Base-by-base conservation (phyloP, 2,329 filamentous ascomycete species). In the Ascochyta clinopodiicola region DNA sequence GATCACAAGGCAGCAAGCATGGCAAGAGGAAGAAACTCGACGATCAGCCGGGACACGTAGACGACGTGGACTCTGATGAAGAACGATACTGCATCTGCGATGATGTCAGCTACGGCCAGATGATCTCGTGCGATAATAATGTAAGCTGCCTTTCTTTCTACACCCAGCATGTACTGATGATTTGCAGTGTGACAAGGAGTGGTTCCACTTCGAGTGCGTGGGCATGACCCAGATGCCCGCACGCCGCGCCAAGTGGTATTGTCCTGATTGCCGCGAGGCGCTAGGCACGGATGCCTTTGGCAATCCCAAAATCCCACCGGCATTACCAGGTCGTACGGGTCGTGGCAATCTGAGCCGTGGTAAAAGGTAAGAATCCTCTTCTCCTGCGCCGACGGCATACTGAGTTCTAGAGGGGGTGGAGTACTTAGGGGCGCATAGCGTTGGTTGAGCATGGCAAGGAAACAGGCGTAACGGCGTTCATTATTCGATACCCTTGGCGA, bases 161-260 rank as follows among this genome's bases (percentile, higher is more conserved):
- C 15, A 25, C 15, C 4, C n/a, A 49, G 51, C 5, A 39, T 6
- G 34, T 70, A 35, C 62, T 69, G 52, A 71, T 44, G 13, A 19
- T n/a, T 4, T 24, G 15, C 79, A 89, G 76, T 95, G 91, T 77
- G 87, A 91, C 65, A 86, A 86, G 60, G 90, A 94, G 74, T 95
- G 91, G 91, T 95, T 94, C 73, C 91, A 95, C 71, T 81, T 95
- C 36, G 86, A 87, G 60, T 95, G 91, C 68, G 88, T 95, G 6
- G 86, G 83, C 5, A 79, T 95, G 61, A 70, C 68, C 31, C 79
- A 81, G 6, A 85, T 90, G 56, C 90, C 90, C 10, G 84, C 87
- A 2, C 81, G 89, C 17, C 89, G 88, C 29, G 88, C 88, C 2
- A 92, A 92, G 75, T 95, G 91, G 91, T 95, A 92, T 68, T 95